Percentiles rank a stretch among this genome's conserved stretches.
phyloP scores from a whole-genome alignment of 495 filamentous ascomycete genomes.

The Tuber magnatum region DNA sequence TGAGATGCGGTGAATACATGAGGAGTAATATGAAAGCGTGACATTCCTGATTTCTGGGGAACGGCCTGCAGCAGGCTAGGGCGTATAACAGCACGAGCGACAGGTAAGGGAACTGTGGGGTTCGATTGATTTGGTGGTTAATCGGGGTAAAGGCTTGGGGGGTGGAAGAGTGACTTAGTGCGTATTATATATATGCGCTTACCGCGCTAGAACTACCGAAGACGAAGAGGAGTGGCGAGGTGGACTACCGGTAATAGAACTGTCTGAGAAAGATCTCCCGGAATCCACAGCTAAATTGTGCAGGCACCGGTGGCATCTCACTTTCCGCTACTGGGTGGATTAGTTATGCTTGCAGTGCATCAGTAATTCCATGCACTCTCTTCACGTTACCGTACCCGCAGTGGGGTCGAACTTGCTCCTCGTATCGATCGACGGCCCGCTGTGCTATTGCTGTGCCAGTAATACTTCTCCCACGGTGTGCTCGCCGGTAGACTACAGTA shows the following conservation, averaged over 20 bases:
- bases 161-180: not conserved
- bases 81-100: not conserved
- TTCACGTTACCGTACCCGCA: not conserved
- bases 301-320: not conserved
- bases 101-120: not conserved
- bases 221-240: not conserved
- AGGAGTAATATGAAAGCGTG: conserved; percentile 14
- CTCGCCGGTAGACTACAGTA: not conserved
- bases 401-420: not conserved
- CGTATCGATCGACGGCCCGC: not conserved
- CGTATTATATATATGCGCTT: not conserved
- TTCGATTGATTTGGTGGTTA: not conserved
- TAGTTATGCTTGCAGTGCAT: not conserved
- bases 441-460: not conserved
- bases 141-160: not conserved
- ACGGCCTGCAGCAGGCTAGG: not conserved
- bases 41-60: conserved; percentile 9
- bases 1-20: conserved; percentile 46
- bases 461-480: not conserved
- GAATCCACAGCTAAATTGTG: not conserved
- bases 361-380: not conserved
- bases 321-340: not conserved
- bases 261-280: not conserved
- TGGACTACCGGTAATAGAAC: not conserved
- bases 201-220: not conserved